A percentile compares a stretch with the other conserved stretches of the same genome.
phyloP scores from a whole-genome alignment of 208 protist genomes.

The Leishmania turanica region DNA sequence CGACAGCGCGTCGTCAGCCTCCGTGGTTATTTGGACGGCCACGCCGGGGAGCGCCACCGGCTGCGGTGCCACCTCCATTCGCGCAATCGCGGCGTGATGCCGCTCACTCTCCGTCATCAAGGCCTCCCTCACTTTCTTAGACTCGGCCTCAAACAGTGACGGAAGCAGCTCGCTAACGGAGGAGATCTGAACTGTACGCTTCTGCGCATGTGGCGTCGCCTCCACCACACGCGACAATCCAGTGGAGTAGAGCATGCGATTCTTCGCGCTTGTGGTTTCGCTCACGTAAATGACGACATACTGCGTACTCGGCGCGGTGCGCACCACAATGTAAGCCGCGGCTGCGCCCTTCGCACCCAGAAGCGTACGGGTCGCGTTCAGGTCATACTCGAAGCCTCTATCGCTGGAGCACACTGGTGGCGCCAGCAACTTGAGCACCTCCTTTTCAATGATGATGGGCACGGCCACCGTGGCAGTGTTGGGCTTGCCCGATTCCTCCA shows the following conservation, averaged over 20 bases:
- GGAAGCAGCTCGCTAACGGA: slow-evolving; percentile 41
- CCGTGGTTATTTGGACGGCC: slow-evolving; percentile 39
- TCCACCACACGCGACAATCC: slow-evolving; percentile 35
- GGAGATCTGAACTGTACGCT: slow-evolving; percentile 38
- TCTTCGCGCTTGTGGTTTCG: slow-evolving; percentile 48
- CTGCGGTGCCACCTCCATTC: slow-evolving; percentile 70
- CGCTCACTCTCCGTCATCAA: slow-evolving; percentile 84
- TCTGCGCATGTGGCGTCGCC: slow-evolving; percentile 29
- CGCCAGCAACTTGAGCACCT: slow-evolving; percentile 45
- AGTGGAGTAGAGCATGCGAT: slow-evolving; percentile 71
- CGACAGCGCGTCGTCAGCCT: slow-evolving; percentile 41
- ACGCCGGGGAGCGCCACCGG: slow-evolving; percentile 65
- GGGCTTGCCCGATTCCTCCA: slow-evolving; percentile 39
- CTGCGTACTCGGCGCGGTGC: slow-evolving; percentile 31
- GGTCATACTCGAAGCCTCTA: slow-evolving; percentile 34
- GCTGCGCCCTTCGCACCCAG: slow-evolving; percentile 30
- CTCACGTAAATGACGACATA: slow-evolving; percentile 57
- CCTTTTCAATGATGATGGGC: slow-evolving; percentile 53
- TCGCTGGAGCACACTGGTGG: slow-evolving; percentile 34
- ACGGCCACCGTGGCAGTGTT: slow-evolving; percentile 37
- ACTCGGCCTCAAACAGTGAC: slow-evolving; percentile 49
- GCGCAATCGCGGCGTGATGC: slow-evolving; percentile 42
- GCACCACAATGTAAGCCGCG: slow-evolving; percentile 53
- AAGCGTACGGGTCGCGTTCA: slow-evolving; percentile 31
- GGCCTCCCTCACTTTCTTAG: slow-evolving; percentile 30